A percentile compares a stretch with the other conserved stretches of the same genome.
phyloP scores from a whole-genome alignment of 2,329 filamentous ascomycete genomes.

The Sclerotiophoma versabilis region DNA sequence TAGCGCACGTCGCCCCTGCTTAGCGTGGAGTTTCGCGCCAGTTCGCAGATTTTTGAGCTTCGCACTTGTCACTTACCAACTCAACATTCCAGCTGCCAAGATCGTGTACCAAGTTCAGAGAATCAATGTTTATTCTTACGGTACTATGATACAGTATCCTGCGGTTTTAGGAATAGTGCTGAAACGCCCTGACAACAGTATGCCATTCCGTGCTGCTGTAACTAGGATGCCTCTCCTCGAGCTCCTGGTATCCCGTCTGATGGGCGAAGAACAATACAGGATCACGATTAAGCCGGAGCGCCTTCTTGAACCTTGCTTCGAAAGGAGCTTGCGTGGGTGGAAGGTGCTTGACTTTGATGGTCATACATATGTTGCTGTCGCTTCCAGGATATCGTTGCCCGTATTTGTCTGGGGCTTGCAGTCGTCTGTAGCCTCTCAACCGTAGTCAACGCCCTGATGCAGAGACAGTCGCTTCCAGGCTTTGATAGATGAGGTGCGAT shows the following conservation, averaged over 20 bases:
- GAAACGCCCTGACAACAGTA: conserved; percentile 62
- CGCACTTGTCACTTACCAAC: conserved; percentile 1
- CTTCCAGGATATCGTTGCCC: background rate
- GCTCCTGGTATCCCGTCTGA: conserved; percentile 81
- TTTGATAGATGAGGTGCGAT: background rate
- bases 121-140: conserved; percentile 21
- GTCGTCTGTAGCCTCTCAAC: background rate
- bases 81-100: conserved; percentile 3
- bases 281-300: conserved; percentile 99
- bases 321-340: conserved; percentile 84
- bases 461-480: no score
- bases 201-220: conserved; percentile 58
- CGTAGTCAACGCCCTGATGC: background rate
- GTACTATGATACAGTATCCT: conserved; percentile 1
- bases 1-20: conserved; percentile 25
- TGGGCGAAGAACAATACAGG: conserved; percentile 74
- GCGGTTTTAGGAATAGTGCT: background rate
- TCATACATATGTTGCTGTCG: conserved; percentile 66
- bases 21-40: conserved; percentile 29
- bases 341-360: conserved; percentile 95
- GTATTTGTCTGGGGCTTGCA: background rate
- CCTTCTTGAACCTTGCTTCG: conserved; percentile 81
- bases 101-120: background rate
- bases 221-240: conserved; percentile 68
- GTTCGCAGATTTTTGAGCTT: conserved; percentile 29